Percentiles rank a stretch among this genome's conserved stretches.
These are phyloP conservation scores for Boletus bicolor DNA, from an alignment of 768 basidiomycete genomes.

Conservation along the genomic window DNA sequence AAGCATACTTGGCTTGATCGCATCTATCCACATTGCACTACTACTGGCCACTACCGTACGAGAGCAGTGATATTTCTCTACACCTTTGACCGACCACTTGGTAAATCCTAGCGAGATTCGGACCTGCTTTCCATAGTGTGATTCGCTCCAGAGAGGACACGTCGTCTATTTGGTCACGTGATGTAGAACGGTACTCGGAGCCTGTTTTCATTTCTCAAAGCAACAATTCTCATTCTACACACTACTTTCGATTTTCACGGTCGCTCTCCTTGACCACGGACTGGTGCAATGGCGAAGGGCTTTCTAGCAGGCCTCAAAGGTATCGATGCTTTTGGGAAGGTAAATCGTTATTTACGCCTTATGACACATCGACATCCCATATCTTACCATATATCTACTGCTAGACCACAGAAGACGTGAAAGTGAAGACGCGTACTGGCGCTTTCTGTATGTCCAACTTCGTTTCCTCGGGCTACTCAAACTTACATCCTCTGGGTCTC, in stretches of 20 bases:
- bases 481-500: constrained; percentile 5
- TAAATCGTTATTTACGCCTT: constrained; percentile 32
- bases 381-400: constrained; percentile 7
- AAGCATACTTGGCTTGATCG: neutral
- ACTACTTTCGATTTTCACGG: constrained; percentile 8
- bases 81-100: too few relatives aligned
- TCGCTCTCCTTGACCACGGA: constrained; percentile 18
- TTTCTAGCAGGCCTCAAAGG: constrained; percentile 78
- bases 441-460: constrained; percentile 67
- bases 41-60: neutral
- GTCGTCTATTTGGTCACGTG: constrained; percentile 28
- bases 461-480: neutral
- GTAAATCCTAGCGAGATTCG: neutral
- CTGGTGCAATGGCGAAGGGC: constrained; percentile 67
- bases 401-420: constrained; percentile 98
- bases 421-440: constrained; percentile 95
- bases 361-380: constrained; percentile 5
- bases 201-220: neutral
- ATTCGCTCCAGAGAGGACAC: constrained; percentile 17
- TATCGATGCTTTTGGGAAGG: constrained; percentile 99
- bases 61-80: neutral
- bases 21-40: neutral
- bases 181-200: neutral
- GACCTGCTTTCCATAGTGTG: neutral
- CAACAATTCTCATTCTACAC: constrained; percentile 3